A percentile compares a stretch with the other conserved stretches of the same genome.
Evolutionary conservation across 352 stramenopile genomes (phyloP).

Genomic region (Phytopythium boreale): DNA sequence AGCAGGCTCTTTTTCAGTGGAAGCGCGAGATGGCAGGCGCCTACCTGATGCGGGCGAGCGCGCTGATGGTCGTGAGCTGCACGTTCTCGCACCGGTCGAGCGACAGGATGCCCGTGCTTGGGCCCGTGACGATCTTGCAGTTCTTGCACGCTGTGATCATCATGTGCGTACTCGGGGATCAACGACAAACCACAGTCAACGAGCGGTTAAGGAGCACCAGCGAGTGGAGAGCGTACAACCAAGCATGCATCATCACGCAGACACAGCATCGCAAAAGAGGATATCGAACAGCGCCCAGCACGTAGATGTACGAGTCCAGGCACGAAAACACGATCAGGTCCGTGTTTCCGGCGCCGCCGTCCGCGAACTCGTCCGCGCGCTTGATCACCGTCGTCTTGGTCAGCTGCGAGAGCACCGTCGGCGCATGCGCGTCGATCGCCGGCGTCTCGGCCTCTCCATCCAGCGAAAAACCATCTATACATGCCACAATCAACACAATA

Average conservation of each 20-base stretch:
- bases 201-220: conserved; percentile 48
- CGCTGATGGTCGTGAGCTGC: conserved; percentile 81
- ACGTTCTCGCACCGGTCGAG: conserved; percentile 95
- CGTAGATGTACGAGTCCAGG: conserved; percentile 93
- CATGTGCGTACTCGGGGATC: conserved; percentile 63
- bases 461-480: conserved; percentile 41
- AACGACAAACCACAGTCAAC: conserved; percentile 2
- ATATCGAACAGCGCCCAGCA: conserved; percentile 93
- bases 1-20: not conserved
- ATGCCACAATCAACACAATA: conserved; percentile 3
- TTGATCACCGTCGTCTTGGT: conserved; percentile 83
- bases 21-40: not conserved
- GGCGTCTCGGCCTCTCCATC: conserved; percentile 15
- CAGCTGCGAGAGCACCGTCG: conserved; percentile 58
- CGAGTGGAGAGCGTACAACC: not conserved
- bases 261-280: conserved; percentile 23
- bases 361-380: conserved; percentile 55
- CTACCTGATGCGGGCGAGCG: conserved; percentile 86
- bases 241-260: not conserved
- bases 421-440: conserved; percentile 23
- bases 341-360: conserved; percentile 23
- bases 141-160: conserved; percentile 93
- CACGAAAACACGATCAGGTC: conserved; percentile 90
- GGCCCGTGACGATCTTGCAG: conserved; percentile 95
- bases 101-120: conserved; percentile 89